Base-by-base conservation (phyloP, 768 basidiomycete species). In the Trametes sanguinea region DNA sequence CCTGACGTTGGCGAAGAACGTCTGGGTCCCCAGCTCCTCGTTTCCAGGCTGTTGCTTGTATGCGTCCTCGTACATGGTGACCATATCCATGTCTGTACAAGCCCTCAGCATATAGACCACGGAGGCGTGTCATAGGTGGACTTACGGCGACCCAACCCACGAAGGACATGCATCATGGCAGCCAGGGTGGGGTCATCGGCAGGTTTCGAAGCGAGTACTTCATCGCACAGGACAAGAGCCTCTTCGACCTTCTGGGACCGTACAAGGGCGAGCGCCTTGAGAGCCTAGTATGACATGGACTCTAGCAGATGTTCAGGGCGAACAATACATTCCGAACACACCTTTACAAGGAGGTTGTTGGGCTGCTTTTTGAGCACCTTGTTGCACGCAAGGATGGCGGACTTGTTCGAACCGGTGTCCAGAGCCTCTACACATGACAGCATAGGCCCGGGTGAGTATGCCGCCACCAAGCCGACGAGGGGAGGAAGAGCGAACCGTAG, bases 321-420 rank as follows among this genome's bases (percentile, higher is more conserved):
- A 37, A 42, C 32, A 17, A 50, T 14, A 29, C 47, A 33, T 30
- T 29, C 27, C 17, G 33, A 1, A 57, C 71, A 42, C 60, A 84
- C 92, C 81, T 91, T 92, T 70, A 90, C 74, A 35, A 92, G 78
- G 45, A 83, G 78, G 73, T 85, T 89, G 72, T 82, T 85, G 30
- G 90, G 88, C 67, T 92, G 83, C 77, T 93, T 94, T 76, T 93
- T 94, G 66, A 94, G 82, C 32, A 94, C 73, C 75, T 94, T 94
- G 74, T 92, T 94, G 77, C 92, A 93, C 7, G 86, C 81, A 43
- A 92, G 85, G 57, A 94, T 82, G 17, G 93, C 92, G 42, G 89
- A 86, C 77, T 94, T 94, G 78, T 90, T 91, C 13, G 91, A 90
- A 50, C 89, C 88, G 47, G 85, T 90, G 77, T 94, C 92, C 65